These are phyloP conservation scores for Jaenimonas drosophilae DNA, from an alignment of 208 protist species.

Conservation along the genomic window DNA sequence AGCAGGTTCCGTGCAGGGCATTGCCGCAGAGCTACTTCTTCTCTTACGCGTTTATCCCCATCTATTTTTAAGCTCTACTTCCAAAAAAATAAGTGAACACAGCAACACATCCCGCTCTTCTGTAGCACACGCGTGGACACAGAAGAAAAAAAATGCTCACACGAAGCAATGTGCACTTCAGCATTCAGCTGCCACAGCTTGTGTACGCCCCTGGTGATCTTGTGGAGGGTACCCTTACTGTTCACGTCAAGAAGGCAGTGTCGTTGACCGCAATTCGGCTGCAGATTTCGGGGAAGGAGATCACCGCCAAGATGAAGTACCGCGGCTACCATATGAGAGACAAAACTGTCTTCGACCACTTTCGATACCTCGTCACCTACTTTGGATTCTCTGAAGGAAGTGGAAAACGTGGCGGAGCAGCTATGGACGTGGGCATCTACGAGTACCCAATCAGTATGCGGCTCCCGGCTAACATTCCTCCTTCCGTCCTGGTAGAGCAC, in stretches of 20 bases:
- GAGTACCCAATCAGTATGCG: conserved; percentile 24
- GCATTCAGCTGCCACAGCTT: conserved; percentile 1
- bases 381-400: conserved; percentile 29
- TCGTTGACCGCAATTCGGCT: conserved; percentile 5
- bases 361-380: conserved; percentile 25
- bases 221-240: conserved; percentile 3
- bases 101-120: too few relatives aligned
- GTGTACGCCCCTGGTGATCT: conserved; percentile 2
- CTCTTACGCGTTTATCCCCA: too few relatives aligned
- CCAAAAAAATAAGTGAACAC: too few relatives aligned
- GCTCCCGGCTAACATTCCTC: conserved; percentile 14
- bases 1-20: too few relatives aligned
- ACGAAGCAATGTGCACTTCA: conserved; percentile 6
- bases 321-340: background rate
- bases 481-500: conserved; percentile 7
- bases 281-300: conserved; percentile 4
- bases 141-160: too few relatives aligned
- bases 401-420: conserved; percentile 18
- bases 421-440: conserved; percentile 19
- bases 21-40: too few relatives aligned
- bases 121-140: too few relatives aligned
- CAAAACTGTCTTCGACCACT: conserved; percentile 17
- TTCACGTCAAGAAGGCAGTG: conserved; percentile 3
- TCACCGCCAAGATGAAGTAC: conserved; percentile 3
- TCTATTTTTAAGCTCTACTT: too few relatives aligned